Percentiles rank a stretch among this genome's conserved stretches.
Evolutionary conservation across 768 basidiomycete species (phyloP).

Genomic region (Tylopilus rubrobrunneus): DNA sequence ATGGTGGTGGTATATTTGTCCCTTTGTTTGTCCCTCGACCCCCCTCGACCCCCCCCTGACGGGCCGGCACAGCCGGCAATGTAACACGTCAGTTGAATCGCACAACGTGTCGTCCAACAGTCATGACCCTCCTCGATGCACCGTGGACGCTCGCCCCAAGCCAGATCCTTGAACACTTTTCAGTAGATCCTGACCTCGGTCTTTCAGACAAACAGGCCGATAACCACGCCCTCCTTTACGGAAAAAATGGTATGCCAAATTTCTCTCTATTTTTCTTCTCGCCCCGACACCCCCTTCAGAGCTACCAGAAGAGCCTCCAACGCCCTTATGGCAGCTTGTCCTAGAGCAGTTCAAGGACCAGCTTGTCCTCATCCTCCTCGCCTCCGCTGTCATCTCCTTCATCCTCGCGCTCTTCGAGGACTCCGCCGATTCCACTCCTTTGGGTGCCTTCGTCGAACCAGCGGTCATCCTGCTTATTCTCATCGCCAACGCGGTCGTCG

Average conservation of each 20-base stretch:
- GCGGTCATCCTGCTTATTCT: conserved; percentile 93
- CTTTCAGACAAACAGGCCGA: conserved; percentile 63
- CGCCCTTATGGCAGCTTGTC: conserved; percentile 90
- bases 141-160: conserved; percentile 77
- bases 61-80: background rate
- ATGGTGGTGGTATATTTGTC: conserved; percentile 15
- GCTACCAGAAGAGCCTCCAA: conserved; percentile 87
- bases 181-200: conserved; percentile 59
- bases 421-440: conserved; percentile 56
- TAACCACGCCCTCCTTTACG: conserved; percentile 75
- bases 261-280: background rate
- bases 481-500: conserved; percentile 94
- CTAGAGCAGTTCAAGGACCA: conserved; percentile 99
- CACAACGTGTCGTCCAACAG: background rate
- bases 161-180: conserved; percentile 70
- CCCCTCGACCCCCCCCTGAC: conserved; percentile 13
- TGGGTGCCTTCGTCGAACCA: conserved; percentile 93
- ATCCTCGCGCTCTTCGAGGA: conserved; percentile 87
- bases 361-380: conserved; percentile 93
- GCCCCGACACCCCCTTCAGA: conserved; percentile 43
- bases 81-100: conserved; percentile 6
- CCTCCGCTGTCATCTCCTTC: conserved; percentile 90
- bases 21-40: conserved; percentile 20
- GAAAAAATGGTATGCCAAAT: conserved; percentile 72
- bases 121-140: conserved; percentile 48